Base-by-base conservation (phyloP, 1,284 basidiomycete species). In the Ustilago sp. region DNA sequence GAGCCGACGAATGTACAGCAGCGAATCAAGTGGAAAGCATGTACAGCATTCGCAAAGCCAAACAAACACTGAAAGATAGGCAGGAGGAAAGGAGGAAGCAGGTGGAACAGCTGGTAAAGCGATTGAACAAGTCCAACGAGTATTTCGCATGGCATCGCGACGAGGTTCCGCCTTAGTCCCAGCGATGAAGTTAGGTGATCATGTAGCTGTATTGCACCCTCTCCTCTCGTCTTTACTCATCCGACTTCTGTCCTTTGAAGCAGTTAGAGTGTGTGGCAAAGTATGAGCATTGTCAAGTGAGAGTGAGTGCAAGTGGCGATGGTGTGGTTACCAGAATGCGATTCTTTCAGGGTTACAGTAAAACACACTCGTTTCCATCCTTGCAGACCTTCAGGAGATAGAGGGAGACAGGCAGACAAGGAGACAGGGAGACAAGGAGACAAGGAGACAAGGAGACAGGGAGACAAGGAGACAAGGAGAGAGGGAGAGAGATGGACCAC, bases 61-160 rank as follows among this genome's bases (percentile, higher is more conserved):
- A 76, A 56, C 63, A 68, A 53, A 60, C 47, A 63, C 63, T 79
- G 59, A 73, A 66, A 59, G 74, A 79, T 23, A 58, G 47, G 57
- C 77, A 79, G 54, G 77, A 73, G 58, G 61, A 64, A 43, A 57
- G 74, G 56, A 65, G 64, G 34, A 68, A 54, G 47, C 63, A 68
- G 52, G 60, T 77, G 36, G 53, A 74, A 38, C 56, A 57, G 53
- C 70, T 80, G 28, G 12, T 61, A 19, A 66, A 77, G 57, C 54
- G 63, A 9, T 51, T 80, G 28, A 55, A 48, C 53, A 73, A 59
- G 51, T 56, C 63, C 17, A 76, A 72, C 13, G 66, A 76, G 57
- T 80, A 80, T 60, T 80, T 77, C 67, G 75, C 70, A 8, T 77
- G 75, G 75, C 75, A 77, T 43, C 66, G 75, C 34, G 65, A 68